These are phyloP conservation scores for Darksidea phi DNA, from an alignment of 495 filamentous ascomycete genomes.

Conservation along the genomic window DNA sequence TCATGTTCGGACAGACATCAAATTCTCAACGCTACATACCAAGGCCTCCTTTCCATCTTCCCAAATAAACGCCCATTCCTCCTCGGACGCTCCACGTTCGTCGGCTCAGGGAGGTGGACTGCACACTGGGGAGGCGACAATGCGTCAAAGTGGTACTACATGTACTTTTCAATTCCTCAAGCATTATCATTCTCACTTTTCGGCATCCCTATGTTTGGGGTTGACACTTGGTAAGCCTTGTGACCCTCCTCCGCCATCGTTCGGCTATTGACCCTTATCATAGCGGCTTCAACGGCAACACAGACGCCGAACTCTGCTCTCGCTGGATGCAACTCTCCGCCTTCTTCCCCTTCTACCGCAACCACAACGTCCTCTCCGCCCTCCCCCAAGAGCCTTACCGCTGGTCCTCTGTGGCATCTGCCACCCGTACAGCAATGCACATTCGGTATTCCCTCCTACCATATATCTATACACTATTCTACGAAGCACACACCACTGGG, in stretches of 20 bases:
- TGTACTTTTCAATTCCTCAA: constrained; percentile 80
- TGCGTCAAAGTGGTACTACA: constrained; percentile 46
- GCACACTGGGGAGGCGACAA: constrained; percentile 93
- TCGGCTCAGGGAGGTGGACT: constrained; percentile 74
- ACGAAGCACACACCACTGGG: constrained; percentile 65
- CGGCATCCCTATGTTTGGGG: constrained; percentile 84
- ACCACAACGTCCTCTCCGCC: constrained; percentile 69
- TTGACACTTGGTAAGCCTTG: constrained; percentile 31
- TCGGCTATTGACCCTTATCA: too few species aligned
- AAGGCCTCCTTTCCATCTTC: constrained; percentile 63
- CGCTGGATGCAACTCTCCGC: constrained; percentile 85
- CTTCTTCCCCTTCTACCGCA: constrained; percentile 88
- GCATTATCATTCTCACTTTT: constrained; percentile 77
- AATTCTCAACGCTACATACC: constrained; percentile 76
- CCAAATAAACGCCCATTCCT: constrained; percentile 76
- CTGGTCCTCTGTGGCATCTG: constrained; percentile 68
- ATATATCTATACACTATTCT: constrained; percentile 81
- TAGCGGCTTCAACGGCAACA: constrained; percentile 73
- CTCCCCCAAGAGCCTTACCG: constrained; percentile 72
- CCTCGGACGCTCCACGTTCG: constrained; percentile 80
- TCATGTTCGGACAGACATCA: constrained; percentile 55
- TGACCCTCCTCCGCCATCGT: too few species aligned
- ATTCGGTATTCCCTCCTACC: constrained; percentile 74
- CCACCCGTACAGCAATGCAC: constrained; percentile 65
- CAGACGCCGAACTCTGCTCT: constrained; percentile 71